These are phyloP conservation scores for Wallacemonas sp. DNA, from an alignment of 208 protist species.

Conservation along the genomic window DNA sequence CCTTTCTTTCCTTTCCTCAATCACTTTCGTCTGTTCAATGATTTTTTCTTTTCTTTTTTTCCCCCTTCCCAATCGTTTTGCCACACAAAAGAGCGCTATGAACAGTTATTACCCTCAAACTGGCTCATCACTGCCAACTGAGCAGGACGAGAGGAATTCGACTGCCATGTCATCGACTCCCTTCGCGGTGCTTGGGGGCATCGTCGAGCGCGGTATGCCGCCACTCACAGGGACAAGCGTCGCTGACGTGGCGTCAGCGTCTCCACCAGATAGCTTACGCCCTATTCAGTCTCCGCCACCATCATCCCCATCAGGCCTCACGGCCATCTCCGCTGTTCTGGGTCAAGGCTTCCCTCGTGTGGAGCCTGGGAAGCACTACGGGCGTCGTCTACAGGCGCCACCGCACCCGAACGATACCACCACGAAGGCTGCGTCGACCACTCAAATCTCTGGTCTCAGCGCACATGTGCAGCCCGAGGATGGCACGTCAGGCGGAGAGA, in stretches of 20 bases:
- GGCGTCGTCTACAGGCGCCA: not conserved
- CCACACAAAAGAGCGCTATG: too few relatives aligned
- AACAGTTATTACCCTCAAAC: too few relatives aligned
- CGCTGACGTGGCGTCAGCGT: too few relatives aligned
- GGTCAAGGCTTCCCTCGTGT: constrained; percentile 36
- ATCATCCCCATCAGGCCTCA: constrained; percentile 22
- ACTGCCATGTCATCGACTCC: not conserved
- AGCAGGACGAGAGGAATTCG: not conserved
- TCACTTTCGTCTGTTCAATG: not conserved
- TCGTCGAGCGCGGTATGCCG: constrained; percentile 29
- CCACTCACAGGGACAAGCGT: not conserved
- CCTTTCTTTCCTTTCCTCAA: not conserved
- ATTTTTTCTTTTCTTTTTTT: constrained; percentile 1
- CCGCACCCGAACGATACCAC: too few relatives aligned
- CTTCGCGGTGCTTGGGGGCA: constrained; percentile 29
- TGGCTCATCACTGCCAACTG: too few relatives aligned
- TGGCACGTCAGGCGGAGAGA: not conserved
- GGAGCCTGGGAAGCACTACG: constrained; percentile 27
- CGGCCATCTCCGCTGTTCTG: constrained; percentile 40
- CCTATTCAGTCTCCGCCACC: too few relatives aligned
- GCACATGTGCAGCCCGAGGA: constrained; percentile 51
- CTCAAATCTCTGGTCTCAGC: constrained; percentile 18
- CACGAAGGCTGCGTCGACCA: not conserved
- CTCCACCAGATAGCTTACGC: too few relatives aligned
- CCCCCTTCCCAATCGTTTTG: too few relatives aligned